Percentiles rank a stretch among this genome's conserved stretches.
Conservation (phyloP, 768 basidiomycete genomes). For the Phylloporus sp. region DNA sequence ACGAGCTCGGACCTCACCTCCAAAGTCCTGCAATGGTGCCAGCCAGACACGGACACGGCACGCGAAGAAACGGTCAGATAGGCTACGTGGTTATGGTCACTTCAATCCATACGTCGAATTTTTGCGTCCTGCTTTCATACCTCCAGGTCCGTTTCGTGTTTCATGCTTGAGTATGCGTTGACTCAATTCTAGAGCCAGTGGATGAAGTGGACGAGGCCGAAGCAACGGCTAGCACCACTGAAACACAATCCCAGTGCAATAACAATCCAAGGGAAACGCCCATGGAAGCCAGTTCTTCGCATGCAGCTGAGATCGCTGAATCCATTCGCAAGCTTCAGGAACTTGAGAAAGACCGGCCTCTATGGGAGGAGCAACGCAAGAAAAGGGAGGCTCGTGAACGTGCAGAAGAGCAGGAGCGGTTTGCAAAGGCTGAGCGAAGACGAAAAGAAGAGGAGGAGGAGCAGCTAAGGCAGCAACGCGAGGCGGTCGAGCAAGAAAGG, state of each 20-base stretch:
- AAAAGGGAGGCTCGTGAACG: conserved; percentile 41
- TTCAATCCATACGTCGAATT: conserved; percentile 41
- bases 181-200: conserved; percentile 9
- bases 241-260: conserved; percentile 5
- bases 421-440: conserved; percentile 33
- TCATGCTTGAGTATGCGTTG: background rate
- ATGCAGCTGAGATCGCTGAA: conserved; percentile 49
- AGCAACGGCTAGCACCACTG: background rate
- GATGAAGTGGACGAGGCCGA: conserved; percentile 14
- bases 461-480: conserved; percentile 20
- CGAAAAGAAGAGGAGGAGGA: conserved; percentile 34
- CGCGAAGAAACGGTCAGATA: conserved; percentile 40
- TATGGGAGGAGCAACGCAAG: conserved; percentile 56
- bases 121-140: conserved; percentile 18
- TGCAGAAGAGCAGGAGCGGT: conserved; percentile 40
- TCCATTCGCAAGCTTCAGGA: conserved; percentile 67
- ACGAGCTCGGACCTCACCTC: conserved; percentile 50
- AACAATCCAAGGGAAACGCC: background rate
- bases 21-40: conserved; percentile 37
- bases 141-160: conserved; percentile 18
- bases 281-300: conserved; percentile 36
- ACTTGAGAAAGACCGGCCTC: conserved; percentile 57
- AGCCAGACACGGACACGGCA: conserved; percentile 32
- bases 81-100: conserved; percentile 37
- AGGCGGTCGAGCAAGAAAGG: conserved; percentile 25